Base-by-base conservation (phyloP, 2,329 filamentous ascomycete genomes). In the Tolypocladium tundrense region DNA sequence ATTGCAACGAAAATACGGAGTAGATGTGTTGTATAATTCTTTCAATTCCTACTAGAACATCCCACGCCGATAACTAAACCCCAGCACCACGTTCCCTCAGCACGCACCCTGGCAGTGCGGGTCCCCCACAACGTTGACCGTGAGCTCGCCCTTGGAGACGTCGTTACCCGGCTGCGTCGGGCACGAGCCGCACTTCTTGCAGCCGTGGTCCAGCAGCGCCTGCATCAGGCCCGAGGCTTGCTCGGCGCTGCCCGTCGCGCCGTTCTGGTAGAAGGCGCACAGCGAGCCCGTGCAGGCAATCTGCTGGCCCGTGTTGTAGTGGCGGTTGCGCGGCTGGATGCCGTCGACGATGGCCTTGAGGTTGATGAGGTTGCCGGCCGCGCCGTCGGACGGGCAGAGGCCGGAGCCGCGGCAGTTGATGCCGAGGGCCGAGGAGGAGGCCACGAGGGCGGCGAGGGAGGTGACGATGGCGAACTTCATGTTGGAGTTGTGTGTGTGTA, bases 381-480 rank as follows among this genome's bases (percentile, higher is more conserved):
- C 62, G 31, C 58, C 50, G 45, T 62, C 62, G 21, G 60, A 48
- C 37, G 35, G 55, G 56, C 62, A 63, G 27, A 51, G 53, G 31
- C 57, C 59, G 16, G 62, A 62, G 35, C 59, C 60, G 42, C 61
- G 55, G 57, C 62, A 64, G 57, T 64, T 63, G 45, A 62, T 62
- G 21, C 60, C 62, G 1, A 61, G 58, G 1, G 61, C 62, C 1
- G 61, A 43, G 45, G 53, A 59, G 27, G 53, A 53, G 45, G 59
- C 48, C 27, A 60, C 42, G 35, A 62, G 43, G 21, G 58, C 45
- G 13, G 55, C 42, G 41, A 60, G 4, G n/a, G 56, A 27, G 35
- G 53, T 27, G 51, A 54, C 24, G 53, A 40, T 54, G 52, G 21
- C 41, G 19, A 42, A 24, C 27, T 54, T 54, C 52, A 52, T 39